Conservation (phyloP, 495 filamentous ascomycete species). For the Durotheca rogersii region DNA sequence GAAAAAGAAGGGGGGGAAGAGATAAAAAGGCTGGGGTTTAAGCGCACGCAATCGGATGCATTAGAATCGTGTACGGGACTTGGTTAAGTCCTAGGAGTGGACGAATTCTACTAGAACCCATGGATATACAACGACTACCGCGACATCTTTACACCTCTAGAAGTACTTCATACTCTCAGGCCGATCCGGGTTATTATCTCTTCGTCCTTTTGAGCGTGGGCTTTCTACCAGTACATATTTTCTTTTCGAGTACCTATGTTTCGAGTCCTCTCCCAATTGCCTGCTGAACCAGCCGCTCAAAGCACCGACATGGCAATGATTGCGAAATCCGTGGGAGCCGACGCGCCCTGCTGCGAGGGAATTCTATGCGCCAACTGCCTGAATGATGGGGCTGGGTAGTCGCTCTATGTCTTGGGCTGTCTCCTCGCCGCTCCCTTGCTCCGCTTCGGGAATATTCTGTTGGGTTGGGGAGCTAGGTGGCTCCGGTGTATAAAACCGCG, state of each 20-base stretch:
- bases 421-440: slow-evolving; percentile 23
- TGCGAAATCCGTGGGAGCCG: slow-evolving; percentile 4
- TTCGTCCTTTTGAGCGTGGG: no score
- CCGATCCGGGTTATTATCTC: no score
- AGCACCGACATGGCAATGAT: slow-evolving; percentile 23
- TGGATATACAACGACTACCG: slow-evolving; percentile 20
- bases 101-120: slow-evolving; percentile 22
- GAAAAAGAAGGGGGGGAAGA: slow-evolving; percentile 78
- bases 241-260: slow-evolving; percentile 15
- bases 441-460: slow-evolving; percentile 15
- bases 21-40: slow-evolving; percentile 50
- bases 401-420: slow-evolving; percentile 31
- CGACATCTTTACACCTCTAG: slow-evolving; percentile 3
- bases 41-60: no score
- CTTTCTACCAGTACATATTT: slow-evolving; percentile 29
- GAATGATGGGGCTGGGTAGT: slow-evolving; percentile 41
- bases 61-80: no score
- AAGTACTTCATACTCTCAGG: slow-evolving; percentile 11
- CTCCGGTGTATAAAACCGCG: slow-evolving; percentile 49
- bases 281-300: slow-evolving; percentile 14
- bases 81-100: no score
- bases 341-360: no score
- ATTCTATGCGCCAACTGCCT: slow-evolving; percentile 42
- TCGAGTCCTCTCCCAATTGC: slow-evolving; percentile 16
- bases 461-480: slow-evolving; percentile 39